Conservation (phyloP, 805 yeast species). For the Starmerella vitae region DNA sequence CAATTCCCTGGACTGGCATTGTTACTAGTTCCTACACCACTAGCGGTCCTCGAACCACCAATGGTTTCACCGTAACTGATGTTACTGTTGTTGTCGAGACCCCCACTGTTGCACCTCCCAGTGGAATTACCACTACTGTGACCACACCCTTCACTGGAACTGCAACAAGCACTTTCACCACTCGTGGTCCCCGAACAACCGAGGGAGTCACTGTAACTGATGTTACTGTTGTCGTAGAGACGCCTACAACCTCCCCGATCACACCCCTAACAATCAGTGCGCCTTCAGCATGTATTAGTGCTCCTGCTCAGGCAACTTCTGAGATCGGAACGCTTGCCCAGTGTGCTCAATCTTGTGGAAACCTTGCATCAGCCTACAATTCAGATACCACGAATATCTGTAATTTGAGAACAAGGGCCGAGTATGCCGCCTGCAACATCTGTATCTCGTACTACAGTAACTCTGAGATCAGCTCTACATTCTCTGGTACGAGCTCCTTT, state of each 20-base stretch:
- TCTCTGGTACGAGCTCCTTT: neutral
- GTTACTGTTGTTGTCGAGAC: neutral
- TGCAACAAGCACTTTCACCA: no score
- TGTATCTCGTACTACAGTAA: slow-evolving; percentile 3
- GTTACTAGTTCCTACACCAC: neutral
- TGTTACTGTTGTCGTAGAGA: no score
- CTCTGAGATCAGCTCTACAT: neutral
- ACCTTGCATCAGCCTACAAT: neutral
- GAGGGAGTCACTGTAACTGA: no score
- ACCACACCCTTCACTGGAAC: no score
- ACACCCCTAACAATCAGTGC: neutral
- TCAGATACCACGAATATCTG: neutral
- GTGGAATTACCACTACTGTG: no score
- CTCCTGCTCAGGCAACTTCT: neutral
- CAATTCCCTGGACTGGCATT: neutral
- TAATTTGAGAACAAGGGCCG: neutral
- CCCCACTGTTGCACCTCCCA: neutral
- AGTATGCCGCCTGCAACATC: neutral
- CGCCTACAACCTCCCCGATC: neutral
- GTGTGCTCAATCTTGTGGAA: neutral
- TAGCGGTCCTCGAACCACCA: neutral
- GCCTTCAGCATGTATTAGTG: neutral
- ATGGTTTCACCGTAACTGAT: neutral
- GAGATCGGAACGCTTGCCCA: neutral
- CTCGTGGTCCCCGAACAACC: no score